Evolutionary conservation across 129 eudicot genomes (phyloP), one percentile per base, ranked within the genome.

Genomic region (Solidago caesia): DNA sequence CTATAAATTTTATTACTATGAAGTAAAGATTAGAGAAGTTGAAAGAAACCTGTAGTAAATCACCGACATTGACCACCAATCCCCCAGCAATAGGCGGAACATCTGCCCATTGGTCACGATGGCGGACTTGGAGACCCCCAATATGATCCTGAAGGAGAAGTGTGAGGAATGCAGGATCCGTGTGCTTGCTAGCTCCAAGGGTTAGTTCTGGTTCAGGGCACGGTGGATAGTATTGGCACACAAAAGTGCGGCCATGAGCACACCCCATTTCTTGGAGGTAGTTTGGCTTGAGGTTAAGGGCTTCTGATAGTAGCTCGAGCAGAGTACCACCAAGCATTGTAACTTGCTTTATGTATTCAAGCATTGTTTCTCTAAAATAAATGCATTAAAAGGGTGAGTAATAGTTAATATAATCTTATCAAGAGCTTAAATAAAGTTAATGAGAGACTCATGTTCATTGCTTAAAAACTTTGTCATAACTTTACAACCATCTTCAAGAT

Each of bases 171-270:
- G 71, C 74, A 7, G 81, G 70, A 62, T 89, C 91, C 0, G 91
- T 46, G 71, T 89, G 95, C 26, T 80, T 70, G 81, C 78, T 79
- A 9, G 72, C 4, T 49, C 95, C 95, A 3, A 86, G 16, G 10
- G 95, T 84, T 11, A 85, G 73, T 33, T 89, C 87, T 21, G 95
- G 95, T 64, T 89, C 76, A 2, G 91, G 96, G 75, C 96, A 89
- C 25, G 80, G 65, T 2, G 91, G 96, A 55, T 86, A 89, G 75
- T 86, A 89, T 12, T 89, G 91, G 65, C 72, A 25, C 3, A 79
- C 64, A 2, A 89, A 58, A 21, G 72, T 72, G 33, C 82, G 75
- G 44, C 85, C 86, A 4, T 53, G 62, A 0, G 57, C 84, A 72
- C 89, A 77, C 39, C 69, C 83, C 75, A 86, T 47, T 7, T 26